Evolutionary conservation across 2,329 filamentous ascomycete genomes (phyloP).

Genomic region (Cladosporium sphaerospermum): DNA sequence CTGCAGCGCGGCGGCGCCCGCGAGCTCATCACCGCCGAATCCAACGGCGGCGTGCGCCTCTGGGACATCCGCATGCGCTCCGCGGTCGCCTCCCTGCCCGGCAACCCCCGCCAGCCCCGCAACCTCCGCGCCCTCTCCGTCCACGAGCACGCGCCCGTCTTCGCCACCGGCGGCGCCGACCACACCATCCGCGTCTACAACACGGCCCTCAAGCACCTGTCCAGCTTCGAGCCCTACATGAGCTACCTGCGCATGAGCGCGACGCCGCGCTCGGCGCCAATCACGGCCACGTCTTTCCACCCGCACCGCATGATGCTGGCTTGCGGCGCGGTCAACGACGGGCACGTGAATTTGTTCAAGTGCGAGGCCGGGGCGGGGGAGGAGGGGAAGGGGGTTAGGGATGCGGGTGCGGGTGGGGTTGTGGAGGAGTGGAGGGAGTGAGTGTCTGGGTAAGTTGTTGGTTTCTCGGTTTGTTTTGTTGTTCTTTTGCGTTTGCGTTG

Average conservation of each 20-base stretch:
- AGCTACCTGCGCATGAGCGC: slow-evolving; percentile 40
- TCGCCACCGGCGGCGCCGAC: slow-evolving; percentile 84
- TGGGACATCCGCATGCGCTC: slow-evolving; percentile 79
- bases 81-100: slow-evolving; percentile 37
- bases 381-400: slow-evolving; percentile 10
- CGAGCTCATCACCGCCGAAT: slow-evolving; percentile 82
- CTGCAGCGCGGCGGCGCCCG: slow-evolving; percentile 93
- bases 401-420: neutral
- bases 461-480: no score
- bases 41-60: slow-evolving; percentile 86
- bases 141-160: slow-evolving; percentile 93
- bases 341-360: slow-evolving; percentile 79
- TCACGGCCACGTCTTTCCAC: slow-evolving; percentile 88
- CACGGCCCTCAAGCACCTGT: slow-evolving; percentile 58
- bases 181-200: slow-evolving; percentile 92
- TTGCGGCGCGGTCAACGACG: slow-evolving; percentile 77
- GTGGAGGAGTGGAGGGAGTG: slow-evolving; percentile 12
- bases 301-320: slow-evolving; percentile 89
- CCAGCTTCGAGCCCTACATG: slow-evolving; percentile 81
- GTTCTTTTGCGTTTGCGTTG: no score
- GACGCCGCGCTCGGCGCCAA: slow-evolving; percentile 57
- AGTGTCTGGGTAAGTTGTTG: no score
- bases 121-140: slow-evolving; percentile 69
- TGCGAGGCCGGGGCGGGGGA: slow-evolving; percentile 24
- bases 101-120: slow-evolving; percentile 56